These are phyloP conservation scores for Lathyrus sativus DNA, from an alignment of 306 rosid species.

Conservation along the genomic window DNA sequence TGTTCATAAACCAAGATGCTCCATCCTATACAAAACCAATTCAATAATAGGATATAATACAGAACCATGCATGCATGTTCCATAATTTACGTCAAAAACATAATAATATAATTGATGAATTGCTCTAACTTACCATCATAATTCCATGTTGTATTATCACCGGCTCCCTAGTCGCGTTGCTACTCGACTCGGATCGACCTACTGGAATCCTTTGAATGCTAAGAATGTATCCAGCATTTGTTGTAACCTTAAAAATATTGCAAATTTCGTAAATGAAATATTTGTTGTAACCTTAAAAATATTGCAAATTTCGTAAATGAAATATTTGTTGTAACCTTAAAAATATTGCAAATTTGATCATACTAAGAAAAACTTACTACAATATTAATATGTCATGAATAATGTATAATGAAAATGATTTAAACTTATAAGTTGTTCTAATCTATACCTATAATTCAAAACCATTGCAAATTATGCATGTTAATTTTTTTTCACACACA, in stretches of 20 bases:
- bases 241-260: slow-evolving; percentile 62
- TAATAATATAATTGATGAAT: background rate
- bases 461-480: background rate
- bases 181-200: slow-evolving; percentile 42
- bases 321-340: no score
- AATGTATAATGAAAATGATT: background rate
- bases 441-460: background rate
- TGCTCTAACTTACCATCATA: slow-evolving; percentile 53
- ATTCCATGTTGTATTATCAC: slow-evolving; percentile 82
- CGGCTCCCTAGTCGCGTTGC: slow-evolving; percentile 43
- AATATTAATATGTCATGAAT: background rate
- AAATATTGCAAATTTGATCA: no score
- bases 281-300: no score
- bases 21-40: slow-evolving; percentile 62
- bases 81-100: background rate
- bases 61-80: background rate
- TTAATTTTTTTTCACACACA: background rate
- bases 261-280: background rate
- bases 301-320: no score
- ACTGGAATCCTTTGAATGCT: slow-evolving; percentile 70
- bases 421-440: background rate
- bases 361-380: background rate
- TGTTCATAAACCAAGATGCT: slow-evolving; percentile 59
- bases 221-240: slow-evolving; percentile 71
- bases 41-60: background rate